These are phyloP conservation scores for Stellera chamaejasme DNA, from an alignment of 345 rosid genomes.

Conservation along the genomic window DNA sequence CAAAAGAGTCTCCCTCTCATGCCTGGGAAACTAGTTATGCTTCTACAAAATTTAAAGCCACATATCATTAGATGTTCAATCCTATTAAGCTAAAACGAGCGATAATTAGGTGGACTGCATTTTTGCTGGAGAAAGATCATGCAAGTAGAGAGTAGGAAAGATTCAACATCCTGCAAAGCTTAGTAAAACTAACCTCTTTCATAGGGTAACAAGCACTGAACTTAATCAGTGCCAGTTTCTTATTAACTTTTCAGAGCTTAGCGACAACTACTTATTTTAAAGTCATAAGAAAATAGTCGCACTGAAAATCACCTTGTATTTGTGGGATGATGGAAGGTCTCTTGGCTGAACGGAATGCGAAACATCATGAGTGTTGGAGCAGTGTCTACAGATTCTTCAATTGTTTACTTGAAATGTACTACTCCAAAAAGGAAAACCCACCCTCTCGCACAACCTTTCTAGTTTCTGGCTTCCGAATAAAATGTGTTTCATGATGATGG, in stretches of 20 bases:
- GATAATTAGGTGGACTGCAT: too few species aligned
- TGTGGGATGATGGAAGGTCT: conserved; percentile 9
- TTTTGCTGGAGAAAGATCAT: too few species aligned
- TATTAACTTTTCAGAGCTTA: background rate
- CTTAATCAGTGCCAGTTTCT: conserved; percentile 1
- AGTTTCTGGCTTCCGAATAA: conserved; percentile 51
- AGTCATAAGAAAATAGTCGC: background rate
- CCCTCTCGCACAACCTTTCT: conserved; percentile 58
- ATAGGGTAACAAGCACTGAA: background rate
- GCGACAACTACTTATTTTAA: conserved; percentile 4
- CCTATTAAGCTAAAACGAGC: too few species aligned
- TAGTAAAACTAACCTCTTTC: background rate
- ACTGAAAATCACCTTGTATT: conserved; percentile 6
- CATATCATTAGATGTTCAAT: too few species aligned
- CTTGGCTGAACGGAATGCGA: conserved; percentile 9
- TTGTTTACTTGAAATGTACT: conserved; percentile 20
- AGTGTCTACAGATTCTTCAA: conserved; percentile 6
- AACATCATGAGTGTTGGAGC: conserved; percentile 11
- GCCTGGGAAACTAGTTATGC: too few species aligned
- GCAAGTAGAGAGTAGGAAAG: too few species aligned
- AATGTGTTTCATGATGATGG: conserved; percentile 27
- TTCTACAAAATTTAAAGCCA: too few species aligned
- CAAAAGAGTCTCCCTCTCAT: too few species aligned
- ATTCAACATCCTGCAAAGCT: background rate
- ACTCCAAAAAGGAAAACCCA: conserved; percentile 62